Percentiles rank a stretch among this genome's conserved stretches.
Evolutionary conservation across 345 rosid species (phyloP).

Genomic region (Capsella bursapastoris): DNA sequence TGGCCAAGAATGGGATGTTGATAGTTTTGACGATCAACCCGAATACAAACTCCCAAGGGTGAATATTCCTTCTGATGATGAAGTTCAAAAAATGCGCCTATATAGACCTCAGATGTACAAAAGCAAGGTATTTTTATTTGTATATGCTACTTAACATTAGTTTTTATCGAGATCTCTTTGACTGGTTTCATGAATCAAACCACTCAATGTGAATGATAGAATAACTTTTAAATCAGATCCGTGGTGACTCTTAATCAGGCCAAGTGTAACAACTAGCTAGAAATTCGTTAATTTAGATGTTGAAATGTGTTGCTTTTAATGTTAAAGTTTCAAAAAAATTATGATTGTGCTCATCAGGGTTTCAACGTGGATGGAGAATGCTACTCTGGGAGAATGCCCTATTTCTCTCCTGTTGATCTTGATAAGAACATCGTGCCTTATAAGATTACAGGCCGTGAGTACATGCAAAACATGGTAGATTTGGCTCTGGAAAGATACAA

Average conservation of each 20-base stretch:
- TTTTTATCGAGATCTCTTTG: not conserved
- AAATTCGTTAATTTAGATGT: not conserved
- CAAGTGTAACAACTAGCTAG: not conserved
- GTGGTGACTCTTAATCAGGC: not conserved
- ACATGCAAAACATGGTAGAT: conserved; percentile 25
- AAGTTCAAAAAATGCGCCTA: not conserved
- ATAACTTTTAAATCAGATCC: not conserved
- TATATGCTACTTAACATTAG: not conserved
- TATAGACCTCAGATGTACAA: conserved; percentile 17
- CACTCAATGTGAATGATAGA: not conserved
- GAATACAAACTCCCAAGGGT: not conserved
- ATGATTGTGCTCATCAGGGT: conserved; percentile 21
- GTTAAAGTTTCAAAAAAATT: not conserved
- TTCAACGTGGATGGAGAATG: conserved; percentile 7
- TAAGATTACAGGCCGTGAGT: not conserved
- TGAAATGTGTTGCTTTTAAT: not conserved
- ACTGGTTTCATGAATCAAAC: not conserved
- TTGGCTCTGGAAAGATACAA: conserved; percentile 21
- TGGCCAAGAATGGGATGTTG: conserved; percentile 29
- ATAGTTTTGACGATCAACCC: conserved; percentile 20
- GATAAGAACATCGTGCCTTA: not conserved
- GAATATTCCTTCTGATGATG: not conserved
- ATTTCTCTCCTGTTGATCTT: conserved; percentile 15
- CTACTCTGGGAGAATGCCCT: not conserved
- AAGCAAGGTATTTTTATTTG: conserved; percentile 18